phyloP scores from a whole-genome alignment of 2,329 filamentous ascomycete genomes.

The Colletotrichum camelliae region DNA sequence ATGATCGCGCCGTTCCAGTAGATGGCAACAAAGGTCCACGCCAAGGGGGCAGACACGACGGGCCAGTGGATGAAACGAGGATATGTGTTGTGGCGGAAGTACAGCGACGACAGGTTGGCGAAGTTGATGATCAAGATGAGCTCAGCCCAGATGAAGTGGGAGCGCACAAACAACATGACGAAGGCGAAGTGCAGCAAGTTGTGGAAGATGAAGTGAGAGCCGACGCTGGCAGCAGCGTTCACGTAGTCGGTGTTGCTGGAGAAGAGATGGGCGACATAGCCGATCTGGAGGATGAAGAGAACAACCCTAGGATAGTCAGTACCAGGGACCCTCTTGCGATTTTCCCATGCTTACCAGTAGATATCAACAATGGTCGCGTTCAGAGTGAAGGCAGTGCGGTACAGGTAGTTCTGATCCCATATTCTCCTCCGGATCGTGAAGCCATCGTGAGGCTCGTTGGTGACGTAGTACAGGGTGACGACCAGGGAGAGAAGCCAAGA shows the following conservation, averaged over 20 bases:
- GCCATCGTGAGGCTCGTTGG: constrained; percentile 69
- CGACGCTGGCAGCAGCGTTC: constrained; percentile 76
- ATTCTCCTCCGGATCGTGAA: constrained; percentile 66
- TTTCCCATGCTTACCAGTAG: constrained; percentile 68
- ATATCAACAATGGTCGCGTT: constrained; percentile 69
- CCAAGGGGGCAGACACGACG: constrained; percentile 77
- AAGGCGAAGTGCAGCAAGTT: constrained; percentile 85
- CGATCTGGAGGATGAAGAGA: constrained; percentile 76
- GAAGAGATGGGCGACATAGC: constrained; percentile 80
- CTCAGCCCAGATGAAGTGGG: constrained; percentile 77
- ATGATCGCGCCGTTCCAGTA: constrained; percentile 91
- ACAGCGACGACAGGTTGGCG: constrained; percentile 77
- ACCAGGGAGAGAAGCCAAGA: constrained; percentile 78
- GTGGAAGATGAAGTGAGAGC: constrained; percentile 83
- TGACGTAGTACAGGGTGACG: constrained; percentile 76
- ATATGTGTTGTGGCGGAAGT: constrained; percentile 79
- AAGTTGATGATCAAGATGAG: constrained; percentile 81
- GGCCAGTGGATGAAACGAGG: constrained; percentile 79
- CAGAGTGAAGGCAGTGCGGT: constrained; percentile 76
- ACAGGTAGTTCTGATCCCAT: constrained; percentile 74
- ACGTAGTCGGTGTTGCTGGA: constrained; percentile 67
- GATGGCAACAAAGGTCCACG: constrained; percentile 85
- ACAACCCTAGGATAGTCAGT: constrained; percentile 58
- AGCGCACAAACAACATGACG: constrained; percentile 81
- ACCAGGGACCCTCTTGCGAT: not conserved